phyloP scores from a whole-genome alignment of 176 grass and related monocot genomes.

The Musa itinerans region DNA sequence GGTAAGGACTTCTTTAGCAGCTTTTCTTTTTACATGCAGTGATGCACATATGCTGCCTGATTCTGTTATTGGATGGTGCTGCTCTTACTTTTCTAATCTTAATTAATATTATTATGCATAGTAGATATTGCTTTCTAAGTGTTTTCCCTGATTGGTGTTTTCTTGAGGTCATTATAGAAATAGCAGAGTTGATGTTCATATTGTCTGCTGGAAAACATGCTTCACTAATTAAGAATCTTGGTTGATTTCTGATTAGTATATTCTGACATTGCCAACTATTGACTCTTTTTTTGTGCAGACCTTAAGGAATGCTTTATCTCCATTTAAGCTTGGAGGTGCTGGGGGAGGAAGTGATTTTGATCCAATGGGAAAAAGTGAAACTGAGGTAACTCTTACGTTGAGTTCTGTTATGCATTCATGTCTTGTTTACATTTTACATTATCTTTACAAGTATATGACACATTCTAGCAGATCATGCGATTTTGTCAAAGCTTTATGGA shows the following conservation, averaged over 20 bases:
- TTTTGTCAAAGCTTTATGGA: slow-evolving; percentile 99
- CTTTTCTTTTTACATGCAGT: no score
- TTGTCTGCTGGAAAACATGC: neutral
- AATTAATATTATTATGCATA: neutral
- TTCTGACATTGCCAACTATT: neutral
- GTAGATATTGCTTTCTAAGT: neutral
- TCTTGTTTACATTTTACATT: neutral
- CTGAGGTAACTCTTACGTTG: slow-evolving; percentile 49
- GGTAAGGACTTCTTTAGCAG: slow-evolving; percentile 27
- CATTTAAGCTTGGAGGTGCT: slow-evolving; percentile 95
- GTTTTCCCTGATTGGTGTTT: neutral
- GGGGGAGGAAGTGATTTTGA: slow-evolving; percentile 99
- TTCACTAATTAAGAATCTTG: neutral
- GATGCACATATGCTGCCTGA: neutral
- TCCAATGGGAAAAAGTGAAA: slow-evolving; percentile 91
- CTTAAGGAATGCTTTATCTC: slow-evolving; percentile 84
- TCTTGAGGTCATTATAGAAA: neutral
- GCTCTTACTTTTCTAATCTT: neutral
- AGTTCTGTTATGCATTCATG: slow-evolving; percentile 1
- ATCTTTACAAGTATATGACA: slow-evolving; percentile 21
- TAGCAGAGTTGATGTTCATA: neutral
- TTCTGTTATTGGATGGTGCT: neutral
- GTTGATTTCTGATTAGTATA: neutral
- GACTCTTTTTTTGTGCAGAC: slow-evolving; percentile 43
- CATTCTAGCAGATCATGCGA: slow-evolving; percentile 73